These are phyloP conservation scores for Echeveria elegans DNA, from an alignment of 164 flowering plant genomes.

Conservation along the genomic window DNA sequence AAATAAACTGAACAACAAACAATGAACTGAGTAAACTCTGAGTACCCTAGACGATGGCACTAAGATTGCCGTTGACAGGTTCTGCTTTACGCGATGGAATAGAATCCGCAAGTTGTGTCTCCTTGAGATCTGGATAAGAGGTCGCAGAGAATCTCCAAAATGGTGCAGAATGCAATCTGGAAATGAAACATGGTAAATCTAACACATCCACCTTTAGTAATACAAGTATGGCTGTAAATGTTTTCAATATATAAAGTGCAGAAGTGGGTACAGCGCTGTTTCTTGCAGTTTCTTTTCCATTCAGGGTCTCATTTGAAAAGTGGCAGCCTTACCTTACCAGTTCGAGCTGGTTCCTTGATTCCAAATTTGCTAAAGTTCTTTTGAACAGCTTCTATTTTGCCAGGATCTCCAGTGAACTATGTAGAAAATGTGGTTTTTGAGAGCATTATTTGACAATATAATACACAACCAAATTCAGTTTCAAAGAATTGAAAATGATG, in stretches of 20 bases:
- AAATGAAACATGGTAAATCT: conserved; percentile 12
- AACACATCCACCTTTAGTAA: not conserved
- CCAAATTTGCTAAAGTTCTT: conserved; percentile 82
- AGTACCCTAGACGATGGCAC: not conserved
- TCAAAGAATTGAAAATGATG: too few species aligned
- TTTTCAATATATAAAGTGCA: not conserved
- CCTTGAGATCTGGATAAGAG: conserved; percentile 90
- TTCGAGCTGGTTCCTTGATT: conserved; percentile 79
- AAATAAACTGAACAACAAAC: not conserved
- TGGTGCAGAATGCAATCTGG: conserved; percentile 84
- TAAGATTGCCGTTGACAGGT: conserved; percentile 6
- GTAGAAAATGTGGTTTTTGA: conserved; percentile 6
- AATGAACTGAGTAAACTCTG: too few species aligned
- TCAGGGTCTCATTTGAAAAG: not conserved
- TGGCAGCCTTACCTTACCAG: conserved; percentile 68
- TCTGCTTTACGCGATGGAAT: not conserved
- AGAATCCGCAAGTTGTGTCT: conserved; percentile 15
- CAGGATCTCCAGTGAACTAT: conserved; percentile 99
- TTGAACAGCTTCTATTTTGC: conserved; percentile 76
- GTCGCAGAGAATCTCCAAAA: conserved; percentile 98
- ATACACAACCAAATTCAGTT: too few species aligned
- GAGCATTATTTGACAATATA: not conserved
- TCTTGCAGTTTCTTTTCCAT: too few species aligned
- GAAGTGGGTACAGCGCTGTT: too few species aligned
- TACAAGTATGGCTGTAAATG: not conserved